Base-by-base conservation (phyloP, 768 basidiomycete genomes). In the Termitomyces eurrhizus region DNA sequence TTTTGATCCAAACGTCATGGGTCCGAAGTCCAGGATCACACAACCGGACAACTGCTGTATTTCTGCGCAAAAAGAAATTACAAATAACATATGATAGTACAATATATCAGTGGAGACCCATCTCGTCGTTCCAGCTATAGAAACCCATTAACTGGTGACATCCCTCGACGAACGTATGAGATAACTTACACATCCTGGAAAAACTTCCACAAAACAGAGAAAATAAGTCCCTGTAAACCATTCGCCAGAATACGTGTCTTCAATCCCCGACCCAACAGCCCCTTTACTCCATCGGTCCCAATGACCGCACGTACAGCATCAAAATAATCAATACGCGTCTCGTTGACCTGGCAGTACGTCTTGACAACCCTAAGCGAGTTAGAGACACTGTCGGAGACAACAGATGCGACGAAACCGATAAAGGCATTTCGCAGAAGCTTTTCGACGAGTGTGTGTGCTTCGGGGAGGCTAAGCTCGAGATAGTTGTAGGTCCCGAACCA, bases 301-400 rank as follows among this genome's bases (percentile, higher is more conserved):
- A 97, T 77, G 51, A 98, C 90, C 6, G 83, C 85, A 52, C 81
- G 81, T 0, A 92, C 94, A 0, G 93, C 92, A 55, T 87, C 84
- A 5, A 79, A 58, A 70, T 98, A 98, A 1, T 87, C 84, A 16
- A 98, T 88, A 33, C 85, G 82, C 6, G 84, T 84, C 61, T 89
- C 87, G 69, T 94, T 85, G 35, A 95, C 93, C 72, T 98, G 96
- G 16, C 95, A 78, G 74, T 96, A 98, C 0, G 96, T 98, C 81
- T 97, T 98, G 69, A 98, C 75, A 2, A 98, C 95, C 26, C 93
- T 84, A 1, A 98, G 77, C 5, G 89, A 92, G 75, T 98, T 98
- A 48, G 89, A 92, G 45, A 90, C 70, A 2, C 87, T 90, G 69
- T 98, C 96, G 11, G 92, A 95, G 2, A 87, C 79, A 53, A 95